A percentile compares a stretch with the other conserved stretches of the same genome.
phyloP scores from a whole-genome alignment of 2,329 filamentous ascomycete species.

The Exophiala lecanii-corni region DNA sequence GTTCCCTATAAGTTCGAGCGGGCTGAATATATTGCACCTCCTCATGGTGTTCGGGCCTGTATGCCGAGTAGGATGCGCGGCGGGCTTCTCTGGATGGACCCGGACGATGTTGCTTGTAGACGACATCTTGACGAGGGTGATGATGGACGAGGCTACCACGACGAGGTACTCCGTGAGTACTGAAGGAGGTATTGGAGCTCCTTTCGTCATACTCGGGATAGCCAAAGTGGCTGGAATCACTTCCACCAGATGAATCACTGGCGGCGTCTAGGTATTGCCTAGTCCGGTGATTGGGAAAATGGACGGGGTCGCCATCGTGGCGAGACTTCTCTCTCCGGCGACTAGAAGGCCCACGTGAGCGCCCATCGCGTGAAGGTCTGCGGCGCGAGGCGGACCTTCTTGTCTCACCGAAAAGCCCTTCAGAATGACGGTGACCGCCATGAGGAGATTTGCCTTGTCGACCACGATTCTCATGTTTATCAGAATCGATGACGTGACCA shows the following conservation, averaged over 20 bases:
- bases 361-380: constrained; percentile 1
- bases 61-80: constrained; percentile 12
- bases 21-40: constrained; percentile 12
- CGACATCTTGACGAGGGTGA: constrained; percentile 9
- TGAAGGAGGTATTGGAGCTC: constrained; percentile 20
- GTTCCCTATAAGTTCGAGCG: constrained; percentile 6
- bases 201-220: constrained; percentile 13
- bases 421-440: constrained; percentile 7
- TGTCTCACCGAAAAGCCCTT: constrained; percentile 11
- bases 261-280: constrained; percentile 15
- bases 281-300: constrained; percentile 18
- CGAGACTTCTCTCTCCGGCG: constrained; percentile 14
- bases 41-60: constrained; percentile 6
- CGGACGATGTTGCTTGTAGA: constrained; percentile 19
- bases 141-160: constrained; percentile 17
- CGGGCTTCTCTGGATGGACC: constrained; percentile 8
- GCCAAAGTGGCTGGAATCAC: constrained; percentile 19
- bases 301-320: constrained; percentile 11
- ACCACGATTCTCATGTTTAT: constrained; percentile 10
- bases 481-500: constrained; percentile 10
- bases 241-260: constrained; percentile 16
- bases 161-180: constrained; percentile 16
- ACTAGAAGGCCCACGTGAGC: constrained; percentile 4
- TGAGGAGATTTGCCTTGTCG: constrained; percentile 17
- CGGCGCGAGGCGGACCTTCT: constrained; percentile 19